Base-by-base conservation (phyloP, 2,329 filamentous ascomycete genomes). In the Rutstroemia sp. region DNA sequence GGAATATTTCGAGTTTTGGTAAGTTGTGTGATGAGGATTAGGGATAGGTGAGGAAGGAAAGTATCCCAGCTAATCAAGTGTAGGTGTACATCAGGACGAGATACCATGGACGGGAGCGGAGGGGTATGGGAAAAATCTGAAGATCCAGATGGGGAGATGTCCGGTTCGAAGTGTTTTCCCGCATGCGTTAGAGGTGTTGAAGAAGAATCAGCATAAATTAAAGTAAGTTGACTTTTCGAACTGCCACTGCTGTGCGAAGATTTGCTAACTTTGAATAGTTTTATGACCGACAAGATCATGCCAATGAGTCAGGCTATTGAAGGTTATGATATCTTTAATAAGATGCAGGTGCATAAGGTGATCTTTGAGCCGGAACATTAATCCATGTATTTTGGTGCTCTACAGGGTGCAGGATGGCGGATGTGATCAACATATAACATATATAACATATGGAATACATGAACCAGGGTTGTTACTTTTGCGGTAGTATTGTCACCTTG, bases 261-360 rank as follows among this genome's bases (percentile, higher is more conserved):
- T 38, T 52, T 52, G 47, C 63, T 71, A 62, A 67, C 56, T 5
- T 39, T 25, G n/a, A 57, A 39, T 63, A 87, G 86, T 57, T 90
- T 90, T 73, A 88, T 90, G 86, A 84, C 85, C 49, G 84, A 89
- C 59, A 83, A 87, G 63, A 79, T 88, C 63, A 87, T 89, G 83
- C 84, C 86, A 2, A 73, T 89, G 42, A 76, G 76, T 5, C 74
- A 85, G 53, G 87, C 86, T 0, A 78, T 81, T 3, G 78, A 86
- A 66, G 87, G 82, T 44, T 90, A 89, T 66, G 79, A 85, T 8
- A 72, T 88, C 25, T 90, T 89, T 67, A 82, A 89, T 67, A 78
- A 84, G 60, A 87, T 86, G 80, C 81, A 85, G 71, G 85, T 79
- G 19, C 85, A 89, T 64, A 89, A 90, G 74, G 83, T 90, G 14